Evolutionary conservation across 495 filamentous ascomycete species (phyloP).

Genomic region (Ramalina intermedia): DNA sequence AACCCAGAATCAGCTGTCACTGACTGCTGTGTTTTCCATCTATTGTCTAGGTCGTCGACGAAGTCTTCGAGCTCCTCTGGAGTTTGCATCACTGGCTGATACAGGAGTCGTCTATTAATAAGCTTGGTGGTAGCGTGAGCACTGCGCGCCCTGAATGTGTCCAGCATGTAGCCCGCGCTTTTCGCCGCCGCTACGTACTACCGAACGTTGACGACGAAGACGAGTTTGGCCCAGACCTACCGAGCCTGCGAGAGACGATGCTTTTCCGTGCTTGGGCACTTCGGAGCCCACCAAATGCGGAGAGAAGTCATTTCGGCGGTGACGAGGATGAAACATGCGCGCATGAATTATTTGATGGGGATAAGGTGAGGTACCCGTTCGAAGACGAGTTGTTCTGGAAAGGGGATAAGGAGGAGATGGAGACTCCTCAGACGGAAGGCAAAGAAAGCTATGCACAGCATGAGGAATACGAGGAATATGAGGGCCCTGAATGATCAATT

Average conservation of each 20-base stretch:
- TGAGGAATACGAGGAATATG: too few relatives aligned
- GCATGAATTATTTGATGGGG: conserved; percentile 5
- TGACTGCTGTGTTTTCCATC: too few relatives aligned
- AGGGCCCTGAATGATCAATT: too few relatives aligned
- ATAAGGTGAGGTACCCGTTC: conserved; percentile 8
- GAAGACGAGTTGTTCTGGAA: conserved; percentile 15
- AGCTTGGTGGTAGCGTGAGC: background rate
- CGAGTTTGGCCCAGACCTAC: background rate
- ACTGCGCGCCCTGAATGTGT: background rate
- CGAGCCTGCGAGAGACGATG: conserved; percentile 3
- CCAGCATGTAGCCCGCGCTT: conserved; percentile 7
- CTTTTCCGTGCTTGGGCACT: conserved; percentile 18
- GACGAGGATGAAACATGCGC: background rate
- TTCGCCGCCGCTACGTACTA: conserved; percentile 10
- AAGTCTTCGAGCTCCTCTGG: conserved; percentile 23
- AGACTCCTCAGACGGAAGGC: background rate
- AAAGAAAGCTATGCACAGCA: too few relatives aligned
- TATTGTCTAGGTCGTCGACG: conserved; percentile 5
- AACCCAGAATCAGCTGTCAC: too few relatives aligned
- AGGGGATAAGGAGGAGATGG: conserved; percentile 2
- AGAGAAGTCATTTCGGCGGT: background rate
- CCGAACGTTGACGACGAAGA: conserved; percentile 1
- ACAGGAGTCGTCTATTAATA: background rate
- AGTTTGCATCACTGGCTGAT: conserved; percentile 16
- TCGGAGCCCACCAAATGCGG: background rate